Conservation (phyloP, 2,329 filamentous ascomycete species). For the Canariomyces notabilis region DNA sequence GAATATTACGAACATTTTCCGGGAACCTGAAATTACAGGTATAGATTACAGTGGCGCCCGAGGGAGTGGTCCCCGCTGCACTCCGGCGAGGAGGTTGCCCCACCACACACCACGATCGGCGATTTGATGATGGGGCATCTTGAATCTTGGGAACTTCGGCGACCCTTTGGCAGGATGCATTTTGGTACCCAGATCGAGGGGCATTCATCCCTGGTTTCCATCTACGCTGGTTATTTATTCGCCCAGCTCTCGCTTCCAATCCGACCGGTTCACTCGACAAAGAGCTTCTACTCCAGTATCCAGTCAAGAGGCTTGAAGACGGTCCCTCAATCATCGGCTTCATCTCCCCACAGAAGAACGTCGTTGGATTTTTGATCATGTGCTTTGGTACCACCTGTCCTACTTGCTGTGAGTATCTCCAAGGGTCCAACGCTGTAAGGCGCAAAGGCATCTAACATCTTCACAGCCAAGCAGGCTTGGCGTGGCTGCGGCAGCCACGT, state of each 20-base stretch:
- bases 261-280: background rate
- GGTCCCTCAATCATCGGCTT: background rate
- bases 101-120: slow-evolving; percentile 4
- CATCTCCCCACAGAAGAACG: background rate
- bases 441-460: background rate
- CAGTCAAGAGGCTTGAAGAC: background rate
- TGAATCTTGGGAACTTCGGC: slow-evolving; percentile 1
- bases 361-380: no score
- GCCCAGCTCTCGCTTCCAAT: background rate
- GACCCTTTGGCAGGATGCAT: no score
- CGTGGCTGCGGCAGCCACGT: slow-evolving; percentile 47
- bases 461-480: slow-evolving; percentile 44
- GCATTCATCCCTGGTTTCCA: no score
- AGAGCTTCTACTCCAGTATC: background rate
- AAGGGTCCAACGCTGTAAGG: background rate
- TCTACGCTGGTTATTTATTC: background rate
- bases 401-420: slow-evolving; percentile 37
- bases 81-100: background rate
- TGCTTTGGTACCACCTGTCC: slow-evolving; percentile 38
- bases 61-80: slow-evolving; percentile 1
- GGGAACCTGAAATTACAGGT: background rate
- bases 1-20: background rate
- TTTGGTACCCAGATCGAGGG: no score
- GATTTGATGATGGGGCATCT: slow-evolving; percentile 5
- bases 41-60: background rate